Conservation (phyloP, 441 rosid genomes). For the Theobroma grandiflorum region DNA sequence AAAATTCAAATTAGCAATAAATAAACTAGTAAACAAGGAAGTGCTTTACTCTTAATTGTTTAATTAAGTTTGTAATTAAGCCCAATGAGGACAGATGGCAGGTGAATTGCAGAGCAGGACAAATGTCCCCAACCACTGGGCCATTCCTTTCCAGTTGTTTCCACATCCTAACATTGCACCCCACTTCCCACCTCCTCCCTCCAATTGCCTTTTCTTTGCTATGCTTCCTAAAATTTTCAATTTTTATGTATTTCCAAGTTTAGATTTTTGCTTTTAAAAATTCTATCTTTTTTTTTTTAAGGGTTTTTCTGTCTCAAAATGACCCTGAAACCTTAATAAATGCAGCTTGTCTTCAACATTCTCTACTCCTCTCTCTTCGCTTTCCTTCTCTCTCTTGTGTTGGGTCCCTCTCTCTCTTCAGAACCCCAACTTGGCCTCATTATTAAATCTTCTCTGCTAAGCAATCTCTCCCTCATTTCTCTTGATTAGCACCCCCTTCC, state of each 20-base stretch:
- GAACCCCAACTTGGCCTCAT: slow-evolving; percentile 28
- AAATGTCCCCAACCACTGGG: slow-evolving; percentile 41
- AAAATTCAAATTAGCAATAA: neutral
- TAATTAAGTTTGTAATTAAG: neutral
- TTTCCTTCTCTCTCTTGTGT: slow-evolving; percentile 11
- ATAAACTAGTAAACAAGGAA: neutral
- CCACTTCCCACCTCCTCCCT: neutral
- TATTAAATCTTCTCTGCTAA: slow-evolving; percentile 44
- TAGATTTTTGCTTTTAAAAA: slow-evolving; percentile 33
- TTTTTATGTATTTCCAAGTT: neutral
- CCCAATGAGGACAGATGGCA: slow-evolving; percentile 33
- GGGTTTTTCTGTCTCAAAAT: slow-evolving; percentile 42
- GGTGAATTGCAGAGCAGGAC: slow-evolving; percentile 29
- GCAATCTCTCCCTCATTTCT: slow-evolving; percentile 26
- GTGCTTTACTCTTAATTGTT: neutral
- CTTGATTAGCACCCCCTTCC: neutral
- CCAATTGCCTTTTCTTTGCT: too few species aligned
- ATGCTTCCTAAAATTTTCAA: neutral
- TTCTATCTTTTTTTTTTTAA: neutral
- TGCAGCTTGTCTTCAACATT: slow-evolving; percentile 76
- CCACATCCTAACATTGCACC: neutral
- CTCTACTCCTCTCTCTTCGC: slow-evolving; percentile 41
- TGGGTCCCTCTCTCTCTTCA: slow-evolving; percentile 47
- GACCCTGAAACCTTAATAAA: slow-evolving; percentile 82
- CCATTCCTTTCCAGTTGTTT: slow-evolving; percentile 35